These are phyloP conservation scores for Lentinula guzmanii DNA, from an alignment of 768 basidiomycete species.

Conservation along the genomic window DNA sequence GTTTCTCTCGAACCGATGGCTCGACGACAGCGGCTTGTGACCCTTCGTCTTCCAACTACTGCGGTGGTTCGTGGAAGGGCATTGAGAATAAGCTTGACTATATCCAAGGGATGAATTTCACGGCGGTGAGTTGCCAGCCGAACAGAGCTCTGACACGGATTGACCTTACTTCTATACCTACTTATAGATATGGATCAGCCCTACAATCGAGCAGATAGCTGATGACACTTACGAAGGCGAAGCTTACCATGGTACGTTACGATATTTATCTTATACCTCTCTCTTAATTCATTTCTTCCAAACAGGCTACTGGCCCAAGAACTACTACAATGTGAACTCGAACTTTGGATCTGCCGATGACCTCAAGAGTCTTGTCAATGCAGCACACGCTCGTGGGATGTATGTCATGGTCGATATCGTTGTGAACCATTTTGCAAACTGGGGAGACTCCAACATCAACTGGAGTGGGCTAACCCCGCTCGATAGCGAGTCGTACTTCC, in stretches of 20 bases:
- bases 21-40: slow-evolving; percentile 46
- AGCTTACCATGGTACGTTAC: slow-evolving; percentile 66
- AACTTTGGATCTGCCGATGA: slow-evolving; percentile 72
- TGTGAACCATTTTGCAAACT: slow-evolving; percentile 50
- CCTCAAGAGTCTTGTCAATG: slow-evolving; percentile 57
- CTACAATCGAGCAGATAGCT: slow-evolving; percentile 58
- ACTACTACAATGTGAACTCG: slow-evolving; percentile 58
- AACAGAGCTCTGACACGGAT: neutral
- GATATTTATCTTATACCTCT: neutral
- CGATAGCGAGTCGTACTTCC: slow-evolving; percentile 32
- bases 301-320: slow-evolving; percentile 36
- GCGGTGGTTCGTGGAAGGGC: slow-evolving; percentile 64
- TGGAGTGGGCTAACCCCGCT: slow-evolving; percentile 18
- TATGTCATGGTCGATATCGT: slow-evolving; percentile 71
- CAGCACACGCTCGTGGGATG: slow-evolving; percentile 59
- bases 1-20: slow-evolving; percentile 50
- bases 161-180: neutral
- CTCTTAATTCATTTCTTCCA: neutral
- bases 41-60: slow-evolving; percentile 47
- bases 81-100: slow-evolving; percentile 67
- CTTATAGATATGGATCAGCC: slow-evolving; percentile 56
- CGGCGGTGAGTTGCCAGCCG: slow-evolving; percentile 35
- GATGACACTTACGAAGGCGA: slow-evolving; percentile 58
- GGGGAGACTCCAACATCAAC: neutral
- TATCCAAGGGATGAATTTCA: slow-evolving; percentile 68